Percentiles rank a stretch among this genome's conserved stretches.
phyloP scores from a whole-genome alignment of 495 filamentous ascomycete species.

The Penicillium egyptiacum region DNA sequence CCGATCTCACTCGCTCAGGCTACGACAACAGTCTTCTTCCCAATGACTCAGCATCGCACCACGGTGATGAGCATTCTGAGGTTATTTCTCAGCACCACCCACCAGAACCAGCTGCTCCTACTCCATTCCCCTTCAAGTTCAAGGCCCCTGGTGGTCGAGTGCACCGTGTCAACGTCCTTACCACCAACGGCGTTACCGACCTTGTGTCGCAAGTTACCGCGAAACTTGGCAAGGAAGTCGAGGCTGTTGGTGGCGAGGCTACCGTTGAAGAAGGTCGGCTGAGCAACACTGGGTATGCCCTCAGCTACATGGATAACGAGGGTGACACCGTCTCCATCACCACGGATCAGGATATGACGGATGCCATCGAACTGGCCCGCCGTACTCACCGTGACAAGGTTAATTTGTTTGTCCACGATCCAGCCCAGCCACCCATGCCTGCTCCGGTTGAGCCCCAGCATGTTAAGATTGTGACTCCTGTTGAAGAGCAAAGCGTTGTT shows the following conservation, averaged over 20 bases:
- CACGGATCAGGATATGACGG: slow-evolving; percentile 87
- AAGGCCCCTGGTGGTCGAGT: slow-evolving; percentile 96
- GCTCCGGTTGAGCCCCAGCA: slow-evolving; percentile 69
- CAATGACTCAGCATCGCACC: slow-evolving; percentile 90
- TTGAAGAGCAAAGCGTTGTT: slow-evolving; percentile 55
- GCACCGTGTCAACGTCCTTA: slow-evolving; percentile 83
- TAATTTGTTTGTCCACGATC: slow-evolving; percentile 95
- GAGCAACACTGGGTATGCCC: slow-evolving; percentile 77
- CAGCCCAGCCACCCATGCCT: slow-evolving; percentile 73
- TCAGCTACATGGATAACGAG: slow-evolving; percentile 97
- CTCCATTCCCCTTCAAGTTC: slow-evolving; percentile 97
- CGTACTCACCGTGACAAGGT: slow-evolving; percentile 83
- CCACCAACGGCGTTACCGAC: slow-evolving; percentile 75
- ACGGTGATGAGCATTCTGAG: slow-evolving; percentile 74
- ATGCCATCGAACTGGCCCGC: slow-evolving; percentile 82
- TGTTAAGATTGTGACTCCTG: slow-evolving; percentile 53
- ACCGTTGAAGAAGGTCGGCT: slow-evolving; percentile 73
- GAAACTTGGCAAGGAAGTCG: slow-evolving; percentile 86
- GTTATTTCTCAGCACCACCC: slow-evolving; percentile 50
- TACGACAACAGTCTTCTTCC: slow-evolving; percentile 83
- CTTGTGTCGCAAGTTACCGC: slow-evolving; percentile 75
- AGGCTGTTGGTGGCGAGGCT: slow-evolving; percentile 80
- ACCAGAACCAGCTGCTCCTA: slow-evolving; percentile 60
- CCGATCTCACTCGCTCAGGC: slow-evolving; percentile 62
- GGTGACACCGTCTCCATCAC: slow-evolving; percentile 98